A percentile compares a stretch with the other conserved stretches of the same genome.
Evolutionary conservation across 305 asterid genomes (phyloP).

Genomic region (Withania somnifera): DNA sequence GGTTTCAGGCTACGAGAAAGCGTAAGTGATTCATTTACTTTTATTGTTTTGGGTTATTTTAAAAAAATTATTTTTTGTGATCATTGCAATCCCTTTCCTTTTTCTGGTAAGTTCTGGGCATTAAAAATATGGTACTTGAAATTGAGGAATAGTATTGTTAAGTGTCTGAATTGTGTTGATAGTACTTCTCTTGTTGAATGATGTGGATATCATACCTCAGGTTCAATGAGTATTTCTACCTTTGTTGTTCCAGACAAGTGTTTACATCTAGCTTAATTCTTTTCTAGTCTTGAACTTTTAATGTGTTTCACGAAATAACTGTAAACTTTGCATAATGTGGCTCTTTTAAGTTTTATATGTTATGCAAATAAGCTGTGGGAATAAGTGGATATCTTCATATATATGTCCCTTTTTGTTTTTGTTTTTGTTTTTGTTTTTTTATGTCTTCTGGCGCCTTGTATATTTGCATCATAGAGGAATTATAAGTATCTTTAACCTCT

Average conservation of each 20-base stretch:
- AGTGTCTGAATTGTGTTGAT: background rate
- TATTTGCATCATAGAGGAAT: background rate
- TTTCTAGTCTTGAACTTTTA: background rate
- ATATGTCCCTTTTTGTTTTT: background rate
- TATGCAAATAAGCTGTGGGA: background rate
- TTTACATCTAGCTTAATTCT: background rate
- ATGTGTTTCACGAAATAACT: background rate
- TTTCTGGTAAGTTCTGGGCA: background rate
- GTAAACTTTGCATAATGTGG: background rate
- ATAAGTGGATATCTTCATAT: background rate
- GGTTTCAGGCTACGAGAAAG: constrained; percentile 35
- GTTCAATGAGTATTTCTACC: background rate
- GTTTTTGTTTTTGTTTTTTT: no score
- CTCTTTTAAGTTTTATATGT: background rate
- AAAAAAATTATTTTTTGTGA: background rate
- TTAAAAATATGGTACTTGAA: background rate
- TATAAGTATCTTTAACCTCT: background rate
- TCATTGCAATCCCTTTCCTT: background rate
- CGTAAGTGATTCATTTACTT: constrained; percentile 37
- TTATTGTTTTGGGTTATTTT: background rate
- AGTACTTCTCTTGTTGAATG: background rate
- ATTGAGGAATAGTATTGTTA: background rate
- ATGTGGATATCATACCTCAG: background rate
- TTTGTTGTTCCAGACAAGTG: background rate
- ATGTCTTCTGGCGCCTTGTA: background rate